A percentile compares a stretch with the other conserved stretches of the same genome.
Conservation (phyloP, 2,329 filamentous ascomycete genomes). For the Anisogramma anomala region DNA sequence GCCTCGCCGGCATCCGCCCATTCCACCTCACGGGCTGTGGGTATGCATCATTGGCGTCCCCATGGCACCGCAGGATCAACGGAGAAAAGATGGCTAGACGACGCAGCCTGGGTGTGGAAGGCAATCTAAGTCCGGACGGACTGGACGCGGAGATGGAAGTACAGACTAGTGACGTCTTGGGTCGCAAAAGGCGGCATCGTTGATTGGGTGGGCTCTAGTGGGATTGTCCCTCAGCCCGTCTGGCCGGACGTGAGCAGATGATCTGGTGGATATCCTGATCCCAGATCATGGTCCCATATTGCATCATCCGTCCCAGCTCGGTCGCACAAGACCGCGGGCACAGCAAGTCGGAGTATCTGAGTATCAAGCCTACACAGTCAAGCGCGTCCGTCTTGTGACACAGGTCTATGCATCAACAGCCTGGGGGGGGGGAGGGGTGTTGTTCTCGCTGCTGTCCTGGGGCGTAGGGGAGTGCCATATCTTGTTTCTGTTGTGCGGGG, state of each 20-base stretch:
- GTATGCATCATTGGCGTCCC: neutral
- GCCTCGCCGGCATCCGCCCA: neutral
- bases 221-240: neutral
- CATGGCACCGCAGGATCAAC: neutral
- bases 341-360: neutral
- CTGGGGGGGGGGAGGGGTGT: no score
- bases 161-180: constrained; percentile 4
- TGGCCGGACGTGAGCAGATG: no score
- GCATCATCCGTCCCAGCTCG: constrained; percentile 9
- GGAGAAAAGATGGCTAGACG: neutral
- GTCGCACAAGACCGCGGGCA: constrained; percentile 7
- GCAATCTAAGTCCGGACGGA: neutral
- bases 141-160: constrained; percentile 1
- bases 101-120: neutral
- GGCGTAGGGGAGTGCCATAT: no score
- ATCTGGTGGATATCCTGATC: no score
- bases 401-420: no score
- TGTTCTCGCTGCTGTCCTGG: no score
- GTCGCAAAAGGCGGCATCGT: neutral
- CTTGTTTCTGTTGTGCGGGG: no score
- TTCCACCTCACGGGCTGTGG: neutral
- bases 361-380: neutral
- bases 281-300: neutral
- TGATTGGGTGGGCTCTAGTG: neutral
- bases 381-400: constrained; percentile 1